These are phyloP conservation scores for Fusarium concolor DNA, from an alignment of 2,329 filamentous ascomycete genomes.

Conservation along the genomic window DNA sequence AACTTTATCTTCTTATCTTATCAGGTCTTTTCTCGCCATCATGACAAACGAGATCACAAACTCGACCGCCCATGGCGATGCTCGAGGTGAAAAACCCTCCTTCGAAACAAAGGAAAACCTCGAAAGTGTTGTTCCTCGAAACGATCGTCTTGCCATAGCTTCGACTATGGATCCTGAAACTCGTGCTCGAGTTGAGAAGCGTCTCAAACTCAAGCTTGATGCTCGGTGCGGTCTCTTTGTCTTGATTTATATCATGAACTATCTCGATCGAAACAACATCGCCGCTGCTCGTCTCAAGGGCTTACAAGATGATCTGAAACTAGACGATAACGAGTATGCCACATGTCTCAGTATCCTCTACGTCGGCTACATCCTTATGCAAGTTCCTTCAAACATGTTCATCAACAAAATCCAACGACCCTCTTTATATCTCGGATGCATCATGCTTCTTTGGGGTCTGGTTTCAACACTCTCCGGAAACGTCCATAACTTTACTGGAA, in stretches of 20 bases:
- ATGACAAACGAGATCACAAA: constrained; percentile 18
- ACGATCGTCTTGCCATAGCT: not conserved
- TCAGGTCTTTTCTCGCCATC: too few species aligned
- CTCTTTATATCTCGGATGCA: constrained; percentile 61
- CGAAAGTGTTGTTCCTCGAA: not conserved
- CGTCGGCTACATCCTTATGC: constrained; percentile 74
- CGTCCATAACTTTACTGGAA: constrained; percentile 63
- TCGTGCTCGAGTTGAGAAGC: constrained; percentile 65
- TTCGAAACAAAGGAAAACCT: constrained; percentile 8
- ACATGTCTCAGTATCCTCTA: constrained; percentile 74
- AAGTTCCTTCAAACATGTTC: constrained; percentile 68
- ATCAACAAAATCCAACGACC: constrained; percentile 66
- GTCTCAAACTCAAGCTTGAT: constrained; percentile 77
- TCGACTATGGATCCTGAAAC: constrained; percentile 7
- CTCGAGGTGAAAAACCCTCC: constrained; percentile 2
- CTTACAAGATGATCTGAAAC: constrained; percentile 68
- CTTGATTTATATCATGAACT: constrained; percentile 81
- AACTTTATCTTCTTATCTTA: constrained; percentile 1
- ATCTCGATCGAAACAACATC: constrained; percentile 76
- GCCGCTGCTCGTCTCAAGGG: constrained; percentile 74
- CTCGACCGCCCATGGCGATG: not conserved
- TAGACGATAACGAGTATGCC: constrained; percentile 69
- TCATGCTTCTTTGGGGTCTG: constrained; percentile 71
- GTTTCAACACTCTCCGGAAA: constrained; percentile 68
- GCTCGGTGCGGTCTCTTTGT: constrained; percentile 75